Evolutionary conservation across 352 stramenopile genomes (phyloP).

Genomic region (Pythium sukuiense): DNA sequence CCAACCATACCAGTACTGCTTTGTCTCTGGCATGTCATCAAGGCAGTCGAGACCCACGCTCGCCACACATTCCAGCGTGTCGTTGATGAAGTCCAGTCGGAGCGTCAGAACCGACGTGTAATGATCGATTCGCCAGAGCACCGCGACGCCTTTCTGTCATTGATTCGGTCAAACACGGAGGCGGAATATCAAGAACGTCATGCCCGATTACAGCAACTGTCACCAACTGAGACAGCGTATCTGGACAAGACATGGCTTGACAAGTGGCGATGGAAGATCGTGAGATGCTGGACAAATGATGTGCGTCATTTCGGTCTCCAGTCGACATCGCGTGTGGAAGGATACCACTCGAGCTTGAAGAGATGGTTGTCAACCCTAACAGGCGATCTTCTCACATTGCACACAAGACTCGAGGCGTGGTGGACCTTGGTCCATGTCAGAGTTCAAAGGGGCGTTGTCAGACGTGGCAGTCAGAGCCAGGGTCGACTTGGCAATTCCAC

Average conservation of each 20-base stretch:
- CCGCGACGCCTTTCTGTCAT: not conserved
- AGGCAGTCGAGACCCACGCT: conserved; percentile 2
- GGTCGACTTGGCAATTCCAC: no score
- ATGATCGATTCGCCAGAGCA: not conserved
- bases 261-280: not conserved
- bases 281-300: conserved; percentile 4
- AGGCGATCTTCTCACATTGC: not conserved
- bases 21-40: not conserved
- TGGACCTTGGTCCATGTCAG: no score
- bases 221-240: not conserved
- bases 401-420: not conserved
- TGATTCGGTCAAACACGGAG: not conserved
- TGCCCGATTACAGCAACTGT: not conserved
- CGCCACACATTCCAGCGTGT: not conserved
- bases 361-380: not conserved
- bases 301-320: not conserved
- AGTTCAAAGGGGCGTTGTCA: no score
- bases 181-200: not conserved
- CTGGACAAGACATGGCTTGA: not conserved
- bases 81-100: not conserved
- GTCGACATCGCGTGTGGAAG: not conserved
- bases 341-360: not conserved
- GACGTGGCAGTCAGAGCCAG: no score
- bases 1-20: no score
- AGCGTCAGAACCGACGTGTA: not conserved